Conservation (phyloP, 768 basidiomycete species). For the Lactarius tabidus region DNA sequence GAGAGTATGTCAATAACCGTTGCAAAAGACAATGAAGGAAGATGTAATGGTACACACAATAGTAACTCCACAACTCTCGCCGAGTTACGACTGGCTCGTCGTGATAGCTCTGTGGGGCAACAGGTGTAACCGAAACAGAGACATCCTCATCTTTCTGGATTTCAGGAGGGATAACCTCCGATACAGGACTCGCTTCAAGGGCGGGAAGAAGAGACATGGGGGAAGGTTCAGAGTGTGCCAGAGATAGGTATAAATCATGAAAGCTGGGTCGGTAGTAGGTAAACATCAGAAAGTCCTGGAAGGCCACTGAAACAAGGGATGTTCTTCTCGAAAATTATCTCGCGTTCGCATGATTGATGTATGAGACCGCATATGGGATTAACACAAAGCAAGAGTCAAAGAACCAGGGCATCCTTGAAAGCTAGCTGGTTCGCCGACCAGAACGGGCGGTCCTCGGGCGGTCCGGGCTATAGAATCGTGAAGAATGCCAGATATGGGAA, state of each 20-base stretch:
- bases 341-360: too few relatives aligned
- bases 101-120: not conserved
- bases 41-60: constrained; percentile 43
- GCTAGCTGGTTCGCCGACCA: too few relatives aligned
- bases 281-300: too few relatives aligned
- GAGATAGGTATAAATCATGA: not conserved
- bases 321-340: too few relatives aligned
- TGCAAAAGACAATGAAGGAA: constrained; percentile 47
- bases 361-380: too few relatives aligned
- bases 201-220: not conserved
- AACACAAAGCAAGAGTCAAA: too few relatives aligned
- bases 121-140: constrained; percentile 1
- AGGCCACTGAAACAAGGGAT: too few relatives aligned
- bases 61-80: constrained; percentile 76
- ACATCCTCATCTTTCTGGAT: not conserved
- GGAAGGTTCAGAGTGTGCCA: not conserved
- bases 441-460: too few relatives aligned
- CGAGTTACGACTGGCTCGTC: constrained; percentile 70
- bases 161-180: constrained; percentile 3
- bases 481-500: too few relatives aligned
- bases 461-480: too few relatives aligned
- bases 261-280: not conserved
- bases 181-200: not conserved
- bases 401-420: too few relatives aligned
- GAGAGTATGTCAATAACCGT: constrained; percentile 1